Evolutionary conservation across 768 basidiomycete genomes (phyloP), one percentile per base, ranked within the genome.

Genomic region (Phylloporus rhodoxanthus): DNA sequence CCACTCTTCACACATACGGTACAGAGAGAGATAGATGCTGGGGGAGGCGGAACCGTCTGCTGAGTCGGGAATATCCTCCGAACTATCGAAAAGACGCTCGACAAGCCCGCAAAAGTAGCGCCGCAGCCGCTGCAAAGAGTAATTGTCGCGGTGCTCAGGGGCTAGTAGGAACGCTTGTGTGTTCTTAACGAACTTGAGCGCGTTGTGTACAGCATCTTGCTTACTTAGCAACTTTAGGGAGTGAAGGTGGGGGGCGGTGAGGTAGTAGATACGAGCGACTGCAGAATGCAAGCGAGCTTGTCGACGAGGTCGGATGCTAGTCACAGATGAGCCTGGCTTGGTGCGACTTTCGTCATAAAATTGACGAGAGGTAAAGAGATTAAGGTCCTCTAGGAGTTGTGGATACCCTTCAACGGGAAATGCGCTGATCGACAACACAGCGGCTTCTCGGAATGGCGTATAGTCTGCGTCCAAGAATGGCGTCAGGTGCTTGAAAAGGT

Each of bases 91-190:
- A 9, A 96, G 76, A 43, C 86, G 82, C 65, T 93, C 90, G 4
- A 96, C 81, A 0, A 86, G 81, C 17, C 90, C 87, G 59, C 93
- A 96, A 65, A 95, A 96, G 64, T 90, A 94, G 21, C 91, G 82
- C 25, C 93, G 83, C 26, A 95, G 72, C 8, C 84, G 79, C 54
- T 94, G 89, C 23, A 92, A 68, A 2, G 87, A 79, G 57, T 79
- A 82, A 53, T 85, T 85, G 43, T 91, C 85, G 23, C 85, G 80
- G 58, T 82, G 78, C 33, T 88, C 85, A 0, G 81, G 71, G 4
- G 81, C 75, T 3, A 79, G 77, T n/a, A 97, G 72, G 63, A 91
- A 88, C 0, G 78, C 66, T 54, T 91, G 85, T 5, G 88, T 93
- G 55, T 84, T 86, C 32, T 84, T 80, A 30, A 94, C 85, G 62